Conservation (phyloP, 176 grass and related monocot genomes). For the Avena eriantha region DNA sequence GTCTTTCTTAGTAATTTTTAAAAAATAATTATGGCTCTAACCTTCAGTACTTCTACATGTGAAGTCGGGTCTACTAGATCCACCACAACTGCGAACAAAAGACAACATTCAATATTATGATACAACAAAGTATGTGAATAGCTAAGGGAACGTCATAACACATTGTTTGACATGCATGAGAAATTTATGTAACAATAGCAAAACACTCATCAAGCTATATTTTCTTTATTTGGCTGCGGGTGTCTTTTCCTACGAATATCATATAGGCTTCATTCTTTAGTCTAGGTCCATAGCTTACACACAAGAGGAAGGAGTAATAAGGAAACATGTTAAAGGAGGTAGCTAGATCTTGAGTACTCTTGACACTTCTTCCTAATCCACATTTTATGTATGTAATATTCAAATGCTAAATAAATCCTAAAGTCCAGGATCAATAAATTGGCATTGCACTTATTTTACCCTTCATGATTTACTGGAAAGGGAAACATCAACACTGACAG, state of each 20-base stretch:
- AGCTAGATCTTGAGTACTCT: not conserved
- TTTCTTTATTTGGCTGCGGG: not conserved
- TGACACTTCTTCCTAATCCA: not conserved
- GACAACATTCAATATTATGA: not conserved
- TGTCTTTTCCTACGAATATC: not conserved
- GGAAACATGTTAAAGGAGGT: not conserved
- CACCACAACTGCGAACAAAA: slow-evolving; percentile 79
- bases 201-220: not conserved
- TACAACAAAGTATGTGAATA: not conserved
- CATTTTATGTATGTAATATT: not conserved
- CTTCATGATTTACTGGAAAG: not conserved
- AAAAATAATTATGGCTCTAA: slow-evolving; percentile 18
- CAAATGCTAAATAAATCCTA: not conserved
- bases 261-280: not conserved
- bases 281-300: not conserved
- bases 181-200: not conserved
- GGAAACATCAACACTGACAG: not conserved
- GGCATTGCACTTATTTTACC: not conserved
- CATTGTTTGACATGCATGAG: not conserved
- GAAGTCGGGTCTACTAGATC: slow-evolving; percentile 94
- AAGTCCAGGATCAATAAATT: not conserved
- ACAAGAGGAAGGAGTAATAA: not conserved
- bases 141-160: not conserved
- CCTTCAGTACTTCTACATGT: slow-evolving; percentile 95
- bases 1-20: not conserved